Base-by-base conservation (phyloP, 345 rosid species). In the Hypericum perforatum region DNA sequence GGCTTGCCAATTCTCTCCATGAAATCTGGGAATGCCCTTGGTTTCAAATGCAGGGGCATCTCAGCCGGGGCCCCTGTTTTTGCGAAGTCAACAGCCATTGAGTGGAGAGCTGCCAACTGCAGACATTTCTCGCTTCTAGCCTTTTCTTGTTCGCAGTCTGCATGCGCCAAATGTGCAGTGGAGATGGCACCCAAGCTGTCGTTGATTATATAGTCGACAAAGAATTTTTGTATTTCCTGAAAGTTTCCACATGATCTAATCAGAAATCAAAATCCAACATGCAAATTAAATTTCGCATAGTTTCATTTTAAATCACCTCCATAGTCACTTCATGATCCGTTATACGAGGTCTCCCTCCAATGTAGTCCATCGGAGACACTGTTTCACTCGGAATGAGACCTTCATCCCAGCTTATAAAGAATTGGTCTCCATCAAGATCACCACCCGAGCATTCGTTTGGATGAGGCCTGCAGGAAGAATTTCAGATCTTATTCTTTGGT, bases 391-490 rank as follows among this genome's bases (percentile, higher is more conserved):
- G 98, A 59, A 88, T 69, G 58, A 92, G 84, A 66, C 71, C 81
- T 68, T 80, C 53, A 55, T 88, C 95, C 98, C 96, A 92, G 68
- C 94, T 76, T 45, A 88, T 70, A 60, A 92, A 92, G 70, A 66
- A 92, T 56, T 67, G 74, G 73, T 92, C 98, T 49, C 98, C 96
- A 54, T 92, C 98, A 57, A 92, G 96, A 80, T 88, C 98, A 48
- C 96, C 98, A 52, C 98, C 98, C 12, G 92, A 88, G 73, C 94
- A 92, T 80, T 92, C 96, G 60, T 81, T 88, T 45, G 95, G 95
- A 77, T 92, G 96, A 48, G 98, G 98, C 90, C 98, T 92, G 75
- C 43, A 39, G 52, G 62, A 14, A 54, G 37, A 39, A 45, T 59
- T 48, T 52, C 52, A 62, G 45, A 55, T 60, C 45, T 39, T 22